Evolutionary conservation across 305 asterid species (phyloP), one percentile per base, ranked within the genome.

Genomic region (Fraxinus paxiana): DNA sequence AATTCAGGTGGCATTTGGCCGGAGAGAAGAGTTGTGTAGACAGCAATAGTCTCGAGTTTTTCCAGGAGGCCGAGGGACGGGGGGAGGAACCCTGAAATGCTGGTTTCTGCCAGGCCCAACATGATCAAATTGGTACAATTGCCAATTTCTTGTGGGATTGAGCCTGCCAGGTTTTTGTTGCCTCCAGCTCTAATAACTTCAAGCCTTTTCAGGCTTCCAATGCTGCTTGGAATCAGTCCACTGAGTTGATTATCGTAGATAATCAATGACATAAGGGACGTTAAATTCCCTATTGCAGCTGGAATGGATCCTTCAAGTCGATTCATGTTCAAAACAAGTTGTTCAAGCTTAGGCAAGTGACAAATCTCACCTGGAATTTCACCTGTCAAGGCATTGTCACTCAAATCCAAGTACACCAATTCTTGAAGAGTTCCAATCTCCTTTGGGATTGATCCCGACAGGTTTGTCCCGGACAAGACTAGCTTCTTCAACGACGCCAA

Each of bases 1-100:
- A 94, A 84, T 67, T 94, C 98, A 0, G 96, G 83, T 15, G 97
- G 98, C 77, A 94, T 92, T 85, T 93, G 91, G 59, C 98, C 97
- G 7, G 98, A 92, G 70, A 94, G 88, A 4, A 92, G 90, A 2
- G 97, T 78, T 30, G 97, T 93, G 80, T 94, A 94, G 35, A 93
- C 79, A 1, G 97, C 96, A 43, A 94, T 73, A 0, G 97, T 94
- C 59, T 91, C 81, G 10, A 94, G 92, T 8, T 80, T 88, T 82
- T 90, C 89, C 84, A 94, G 43, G 74, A 34, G 86, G 51, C 98
- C 96, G 24, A 94, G 72, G 6, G 96, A 79, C 6, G 95, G 71
- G 35, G 97, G 98, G 2, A 94, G 89, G 76, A 93, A 91, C 2
- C 98, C 98, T 0, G 97, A 92, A 81, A 94, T 86, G 86, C 95